Percentiles rank a stretch among this genome's conserved stretches.
These are phyloP conservation scores for Hyphopichia buzzinii DNA, from an alignment of 1,139 yeast genomes.

Conservation along the genomic window DNA sequence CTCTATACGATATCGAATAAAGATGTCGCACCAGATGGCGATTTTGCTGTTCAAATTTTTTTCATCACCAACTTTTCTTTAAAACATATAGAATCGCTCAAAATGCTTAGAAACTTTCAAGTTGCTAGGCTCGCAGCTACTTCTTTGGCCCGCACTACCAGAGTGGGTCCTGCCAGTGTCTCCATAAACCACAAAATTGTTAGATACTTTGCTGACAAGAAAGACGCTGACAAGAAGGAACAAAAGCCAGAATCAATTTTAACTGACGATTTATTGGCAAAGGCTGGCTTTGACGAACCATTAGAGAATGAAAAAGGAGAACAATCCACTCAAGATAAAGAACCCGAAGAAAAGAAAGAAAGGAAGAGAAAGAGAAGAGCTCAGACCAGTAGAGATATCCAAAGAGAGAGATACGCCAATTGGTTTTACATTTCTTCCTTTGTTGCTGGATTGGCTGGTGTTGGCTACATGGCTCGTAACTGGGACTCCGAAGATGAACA, in stretches of 20 bases:
- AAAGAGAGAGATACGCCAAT: conserved; percentile 64
- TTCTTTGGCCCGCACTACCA: not conserved
- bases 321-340: conserved; percentile 11
- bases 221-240: conserved; percentile 16
- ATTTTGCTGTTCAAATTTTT: too few species aligned
- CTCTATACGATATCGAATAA: too few species aligned
- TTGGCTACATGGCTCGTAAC: conserved; percentile 76
- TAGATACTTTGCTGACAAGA: not conserved
- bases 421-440: conserved; percentile 63
- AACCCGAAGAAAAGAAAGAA: conserved; percentile 11
- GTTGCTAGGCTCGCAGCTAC: not conserved
- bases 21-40: not conserved
- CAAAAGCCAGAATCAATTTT: conserved; percentile 55
- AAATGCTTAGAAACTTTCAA: not conserved
- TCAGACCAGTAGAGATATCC: conserved; percentile 60
- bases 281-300: conserved; percentile 72
- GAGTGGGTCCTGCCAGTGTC: conserved; percentile 21
- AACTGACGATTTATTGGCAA: conserved; percentile 76
- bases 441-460: conserved; percentile 61
- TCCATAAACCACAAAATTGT: not conserved
- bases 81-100: not conserved
- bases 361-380: conserved; percentile 50
- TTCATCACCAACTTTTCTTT: not conserved
- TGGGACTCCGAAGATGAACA: conserved; percentile 83
- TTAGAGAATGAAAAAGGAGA: conserved; percentile 14